Percentiles rank a stretch among this genome's conserved stretches.
phyloP scores from a whole-genome alignment of 225 moss, liverwort and hornwort genomes.

The Pseudoscleropodium purum region DNA sequence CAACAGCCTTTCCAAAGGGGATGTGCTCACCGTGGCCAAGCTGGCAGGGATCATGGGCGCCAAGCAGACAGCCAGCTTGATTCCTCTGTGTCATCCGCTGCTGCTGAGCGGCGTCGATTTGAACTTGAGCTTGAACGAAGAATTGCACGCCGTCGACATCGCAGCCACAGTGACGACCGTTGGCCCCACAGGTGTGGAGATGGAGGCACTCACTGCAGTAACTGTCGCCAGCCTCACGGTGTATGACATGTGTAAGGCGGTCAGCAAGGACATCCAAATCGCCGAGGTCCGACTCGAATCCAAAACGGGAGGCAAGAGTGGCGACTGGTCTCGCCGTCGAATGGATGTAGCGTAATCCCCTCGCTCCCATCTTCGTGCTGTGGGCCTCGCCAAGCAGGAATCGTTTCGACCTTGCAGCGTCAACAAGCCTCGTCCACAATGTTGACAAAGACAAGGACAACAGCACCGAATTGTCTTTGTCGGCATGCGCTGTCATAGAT shows the following conservation, averaged over 20 bases:
- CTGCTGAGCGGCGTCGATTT: constrained; percentile 63
- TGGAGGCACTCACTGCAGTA: constrained; percentile 95
- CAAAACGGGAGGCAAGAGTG: constrained; percentile 85
- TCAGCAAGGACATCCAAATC: constrained; percentile 68
- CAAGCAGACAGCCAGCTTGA: constrained; percentile 73
- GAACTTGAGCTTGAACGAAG: constrained; percentile 40
- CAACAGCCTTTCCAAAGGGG: constrained; percentile 74
- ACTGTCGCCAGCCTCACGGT: constrained; percentile 79
- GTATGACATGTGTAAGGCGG: constrained; percentile 97
- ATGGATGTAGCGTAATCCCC: not conserved
- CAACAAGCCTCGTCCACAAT: not conserved
- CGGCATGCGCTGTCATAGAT: not conserved
- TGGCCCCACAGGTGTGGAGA: constrained; percentile 88
- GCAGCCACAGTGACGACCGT: constrained; percentile 53
- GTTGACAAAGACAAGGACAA: not conserved
- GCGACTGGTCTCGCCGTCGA: constrained; percentile 52
- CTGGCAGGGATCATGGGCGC: constrained; percentile 84
- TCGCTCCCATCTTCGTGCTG: not conserved
- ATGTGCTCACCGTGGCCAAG: constrained; percentile 84
- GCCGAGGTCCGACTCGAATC: constrained; percentile 57
- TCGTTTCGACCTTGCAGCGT: not conserved
- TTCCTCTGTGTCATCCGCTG: constrained; percentile 80
- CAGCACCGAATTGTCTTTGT: not conserved
- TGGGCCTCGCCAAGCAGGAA: not conserved
- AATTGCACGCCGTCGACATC: constrained; percentile 55